Evolutionary conservation across 495 filamentous ascomycete species (phyloP), one percentile per base, ranked within the genome.

Genomic region (Cercophora sp.): DNA sequence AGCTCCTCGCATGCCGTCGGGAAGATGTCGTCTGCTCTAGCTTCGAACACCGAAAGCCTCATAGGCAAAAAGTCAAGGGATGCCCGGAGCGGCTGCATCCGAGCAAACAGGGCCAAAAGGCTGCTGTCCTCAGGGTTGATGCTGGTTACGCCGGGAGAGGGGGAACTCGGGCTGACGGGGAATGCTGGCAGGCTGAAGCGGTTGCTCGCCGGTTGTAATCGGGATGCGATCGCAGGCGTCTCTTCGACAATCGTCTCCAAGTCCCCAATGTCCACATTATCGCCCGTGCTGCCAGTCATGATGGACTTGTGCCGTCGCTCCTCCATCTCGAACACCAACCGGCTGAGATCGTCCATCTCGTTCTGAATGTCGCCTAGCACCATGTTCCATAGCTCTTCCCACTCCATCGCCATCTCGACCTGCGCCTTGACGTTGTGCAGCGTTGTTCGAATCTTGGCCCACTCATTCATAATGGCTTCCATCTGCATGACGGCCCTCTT

Each of bases 61-160:
- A 97, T 96, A n/a, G 93, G 93, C 31, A 98, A 73, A 62, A 98
- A 97, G 67, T 96, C 92, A 42, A 98, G 71, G 3, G 91, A 96
- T 2, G 93, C 93, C 35, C 90, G 79, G 25, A 98, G 74, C 2
- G 93, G 93, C 61, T 96, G 92, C 85, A 97, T 93, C 47, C 91
- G 79, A 2, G 93, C 93, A 70, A 96, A 95, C 34, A 98, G 69
- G 4, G 86, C 89, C 43, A 96, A 78, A 13, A 98, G 73, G 42
- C 82, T 83, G 10, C 86, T 86, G 60, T 95, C 89, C 48, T 96
- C 88, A 57, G 86, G 81, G 0, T 82, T 80, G 37, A 86, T 81
- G 42, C 72, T 70, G 40, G 83, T 76, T 11, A 78, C 78, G 36
- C 57, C 78, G 42, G 57, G 77, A 19, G 84, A 81, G 44, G 59